Percentiles rank a stretch among this genome's conserved stretches.
These are phyloP conservation scores for Tagetes patula DNA, from an alignment of 129 eudicot species.

Conservation along the genomic window DNA sequence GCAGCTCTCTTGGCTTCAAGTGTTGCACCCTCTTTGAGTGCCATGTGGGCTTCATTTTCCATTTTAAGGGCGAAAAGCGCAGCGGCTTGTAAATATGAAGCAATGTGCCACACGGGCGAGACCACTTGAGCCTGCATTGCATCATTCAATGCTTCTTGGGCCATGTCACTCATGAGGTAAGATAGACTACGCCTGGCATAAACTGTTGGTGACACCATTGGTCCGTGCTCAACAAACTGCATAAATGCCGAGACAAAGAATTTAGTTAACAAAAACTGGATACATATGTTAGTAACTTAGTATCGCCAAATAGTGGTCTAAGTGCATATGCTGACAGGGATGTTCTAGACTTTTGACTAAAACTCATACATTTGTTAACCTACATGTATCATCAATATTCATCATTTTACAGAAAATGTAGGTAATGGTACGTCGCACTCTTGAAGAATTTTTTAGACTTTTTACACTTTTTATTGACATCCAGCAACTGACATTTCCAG, in stretches of 20 bases:
- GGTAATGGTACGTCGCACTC: not conserved
- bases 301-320: not conserved
- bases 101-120: slow-evolving; percentile 76
- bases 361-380: not conserved
- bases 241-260: not conserved
- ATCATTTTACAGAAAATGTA: not conserved
- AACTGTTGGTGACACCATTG: slow-evolving; percentile 69
- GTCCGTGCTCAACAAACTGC: slow-evolving; percentile 69
- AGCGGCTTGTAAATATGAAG: slow-evolving; percentile 61
- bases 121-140: slow-evolving; percentile 77
- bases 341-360: slow-evolving; percentile 7
- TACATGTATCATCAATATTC: not conserved
- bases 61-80: slow-evolving; percentile 58
- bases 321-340: slow-evolving; percentile 2
- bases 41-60: slow-evolving; percentile 58
- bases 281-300: not conserved
- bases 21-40: slow-evolving; percentile 61
- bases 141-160: slow-evolving; percentile 62
- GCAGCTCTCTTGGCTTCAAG: slow-evolving; percentile 59
- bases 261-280: slow-evolving; percentile 1
- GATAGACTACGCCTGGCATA: slow-evolving; percentile 68
- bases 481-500: not conserved
- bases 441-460: not conserved
- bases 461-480: not conserved
- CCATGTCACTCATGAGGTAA: slow-evolving; percentile 63